Evolutionary conservation across 2,329 filamentous ascomycete species (phyloP).

Genomic region (Juglanconis oblonga): DNA sequence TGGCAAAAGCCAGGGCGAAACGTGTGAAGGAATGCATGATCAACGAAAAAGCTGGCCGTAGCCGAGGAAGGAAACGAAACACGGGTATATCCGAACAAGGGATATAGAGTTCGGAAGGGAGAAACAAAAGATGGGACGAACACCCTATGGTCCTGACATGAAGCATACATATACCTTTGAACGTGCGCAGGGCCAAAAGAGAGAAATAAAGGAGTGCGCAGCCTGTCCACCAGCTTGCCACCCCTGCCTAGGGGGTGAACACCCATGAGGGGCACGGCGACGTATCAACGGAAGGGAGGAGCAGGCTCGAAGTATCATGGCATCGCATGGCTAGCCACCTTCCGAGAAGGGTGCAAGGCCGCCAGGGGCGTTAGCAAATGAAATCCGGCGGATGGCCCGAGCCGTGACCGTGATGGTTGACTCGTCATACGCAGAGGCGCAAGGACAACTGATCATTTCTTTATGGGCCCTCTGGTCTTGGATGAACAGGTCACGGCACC

Average conservation of each 20-base stretch:
- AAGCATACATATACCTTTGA: conserved; percentile 7
- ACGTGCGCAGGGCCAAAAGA: background rate
- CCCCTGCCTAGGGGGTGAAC: background rate
- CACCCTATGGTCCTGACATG: conserved; percentile 2
- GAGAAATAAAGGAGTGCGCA: background rate
- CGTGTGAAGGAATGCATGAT: conserved; percentile 27
- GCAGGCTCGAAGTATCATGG: conserved; percentile 12
- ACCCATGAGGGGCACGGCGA: conserved; percentile 1
- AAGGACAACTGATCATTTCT: background rate
- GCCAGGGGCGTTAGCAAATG: conserved; percentile 1
- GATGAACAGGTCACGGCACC: conserved; percentile 4
- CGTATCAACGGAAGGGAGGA: conserved; percentile 9
- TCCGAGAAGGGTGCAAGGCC: conserved; percentile 5
- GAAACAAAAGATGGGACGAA: conserved; percentile 9
- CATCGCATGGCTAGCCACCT: conserved; percentile 8
- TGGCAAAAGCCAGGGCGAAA: conserved; percentile 27
- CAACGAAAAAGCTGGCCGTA: background rate
- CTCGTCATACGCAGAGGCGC: background rate
- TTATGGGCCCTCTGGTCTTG: conserved; percentile 4
- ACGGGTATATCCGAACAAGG: conserved; percentile 1
- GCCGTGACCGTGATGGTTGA: conserved; percentile 7
- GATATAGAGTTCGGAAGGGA: background rate
- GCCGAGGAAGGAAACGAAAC: conserved; percentile 4
- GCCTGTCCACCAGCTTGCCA: conserved; percentile 1
- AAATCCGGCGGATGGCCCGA: conserved; percentile 6